Evolutionary conservation across 2,329 filamentous ascomycete species (phyloP).

Genomic region (Escovopsis weberi): DNA sequence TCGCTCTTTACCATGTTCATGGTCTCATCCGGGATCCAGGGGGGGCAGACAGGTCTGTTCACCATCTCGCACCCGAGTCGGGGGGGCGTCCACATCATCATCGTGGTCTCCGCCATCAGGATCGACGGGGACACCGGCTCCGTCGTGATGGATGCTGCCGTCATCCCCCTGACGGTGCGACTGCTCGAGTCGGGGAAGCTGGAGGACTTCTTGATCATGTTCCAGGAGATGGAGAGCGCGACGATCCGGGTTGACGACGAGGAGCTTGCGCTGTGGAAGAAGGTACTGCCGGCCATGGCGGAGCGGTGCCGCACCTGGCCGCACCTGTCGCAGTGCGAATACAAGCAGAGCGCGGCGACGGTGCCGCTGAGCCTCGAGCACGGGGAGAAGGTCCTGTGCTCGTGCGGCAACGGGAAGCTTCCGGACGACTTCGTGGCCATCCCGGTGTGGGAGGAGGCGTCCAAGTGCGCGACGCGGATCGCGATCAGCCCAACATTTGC

Average conservation of each 20-base stretch:
- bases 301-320: slow-evolving; percentile 36
- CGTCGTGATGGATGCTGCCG: slow-evolving; percentile 32
- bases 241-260: slow-evolving; percentile 32
- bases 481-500: slow-evolving; percentile 43
- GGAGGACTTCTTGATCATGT: slow-evolving; percentile 23
- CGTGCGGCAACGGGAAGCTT: slow-evolving; percentile 29
- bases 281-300: slow-evolving; percentile 25
- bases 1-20: slow-evolving; percentile 33
- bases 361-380: slow-evolving; percentile 25
- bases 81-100: slow-evolving; percentile 25
- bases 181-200: slow-evolving; percentile 19
- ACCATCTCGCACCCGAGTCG: slow-evolving; percentile 21
- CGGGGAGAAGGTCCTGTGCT: slow-evolving; percentile 26
- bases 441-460: slow-evolving; percentile 28
- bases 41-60: slow-evolving; percentile 29
- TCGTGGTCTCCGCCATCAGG: slow-evolving; percentile 25
- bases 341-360: slow-evolving; percentile 18
- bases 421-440: slow-evolving; percentile 24
- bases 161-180: slow-evolving; percentile 26
- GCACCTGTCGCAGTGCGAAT: slow-evolving; percentile 29
- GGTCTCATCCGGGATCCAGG: slow-evolving; percentile 29
- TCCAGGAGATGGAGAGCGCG: slow-evolving; percentile 22
- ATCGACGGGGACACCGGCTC: slow-evolving; percentile 28
- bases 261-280: slow-evolving; percentile 43
- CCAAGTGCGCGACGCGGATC: slow-evolving; percentile 33